Percentiles rank a stretch among this genome's conserved stretches.
Evolutionary conservation across 345 rosid genomes (phyloP).

Genomic region (Salix udensis): DNA sequence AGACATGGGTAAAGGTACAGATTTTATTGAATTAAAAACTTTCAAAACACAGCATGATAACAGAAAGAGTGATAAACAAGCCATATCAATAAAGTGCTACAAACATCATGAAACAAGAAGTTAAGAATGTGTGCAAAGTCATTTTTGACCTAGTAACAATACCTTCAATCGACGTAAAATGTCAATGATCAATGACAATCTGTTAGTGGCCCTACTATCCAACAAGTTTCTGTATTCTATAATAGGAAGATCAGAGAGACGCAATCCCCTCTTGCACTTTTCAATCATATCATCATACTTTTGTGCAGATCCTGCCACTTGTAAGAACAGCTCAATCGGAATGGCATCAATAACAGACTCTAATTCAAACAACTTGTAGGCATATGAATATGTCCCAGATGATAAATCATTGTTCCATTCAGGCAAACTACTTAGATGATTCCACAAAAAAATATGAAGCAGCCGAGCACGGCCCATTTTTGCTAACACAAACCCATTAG

Average conservation of each 20-base stretch:
- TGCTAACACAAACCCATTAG: conserved; percentile 89
- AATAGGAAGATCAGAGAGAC: conserved; percentile 66
- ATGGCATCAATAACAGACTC: conserved; percentile 74
- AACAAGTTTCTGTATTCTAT: conserved; percentile 66
- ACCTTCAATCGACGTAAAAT: conserved; percentile 86
- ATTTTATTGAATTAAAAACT: too few relatives aligned
- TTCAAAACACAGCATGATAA: too few relatives aligned
- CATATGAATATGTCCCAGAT: conserved; percentile 30
- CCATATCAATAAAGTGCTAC: background rate
- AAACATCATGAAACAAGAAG: background rate
- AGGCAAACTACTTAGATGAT: conserved; percentile 46
- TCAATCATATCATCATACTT: conserved; percentile 66
- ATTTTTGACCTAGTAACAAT: conserved; percentile 14
- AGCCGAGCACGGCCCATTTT: conserved; percentile 92
- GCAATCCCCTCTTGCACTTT: conserved; percentile 66
- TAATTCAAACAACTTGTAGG: conserved; percentile 55
- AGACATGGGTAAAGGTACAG: too few relatives aligned
- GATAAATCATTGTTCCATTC: conserved; percentile 48
- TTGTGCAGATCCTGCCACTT: conserved; percentile 73
- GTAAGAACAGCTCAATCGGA: conserved; percentile 81
- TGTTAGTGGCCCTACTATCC: conserved; percentile 82
- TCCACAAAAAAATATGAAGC: conserved; percentile 81
- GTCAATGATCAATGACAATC: conserved; percentile 71
- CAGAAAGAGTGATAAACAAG: background rate
- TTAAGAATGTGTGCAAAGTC: background rate